Evolutionary conservation across 2,329 filamentous ascomycete genomes (phyloP), one percentile per base, ranked within the genome.

Genomic region (Claviceps arundinis): DNA sequence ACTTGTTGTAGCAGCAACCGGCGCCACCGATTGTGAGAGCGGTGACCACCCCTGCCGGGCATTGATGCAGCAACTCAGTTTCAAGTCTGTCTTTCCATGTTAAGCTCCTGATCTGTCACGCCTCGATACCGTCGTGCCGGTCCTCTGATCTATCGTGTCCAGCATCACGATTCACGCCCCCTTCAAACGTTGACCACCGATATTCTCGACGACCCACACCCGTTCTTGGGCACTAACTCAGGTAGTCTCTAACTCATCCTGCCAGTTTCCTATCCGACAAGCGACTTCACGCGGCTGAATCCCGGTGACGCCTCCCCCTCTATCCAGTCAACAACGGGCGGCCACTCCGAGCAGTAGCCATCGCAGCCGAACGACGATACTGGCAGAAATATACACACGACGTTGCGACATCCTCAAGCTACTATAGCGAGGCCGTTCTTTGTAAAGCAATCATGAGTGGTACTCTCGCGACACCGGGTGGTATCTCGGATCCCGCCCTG

Each of bases 401-500:
- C 5, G 7, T 37, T 47, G 4, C 38, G 38, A 45, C 1, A n/a
- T 16, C 5, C 17, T 37, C 26, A 14, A 51, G 26, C 43, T 30
- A 26, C 22, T 48, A 34, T n/a, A 45, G 16, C 4, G 48, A 48
- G 43, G 38, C 52, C 48, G 51, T 50, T 50, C 43, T 54, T 50
- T 50, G 47, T 3, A 51, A 45, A 48, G 52, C 56, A 48, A 65
- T 53, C 47, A 70, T 70, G 67, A 69, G 56, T 54, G 56, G 61
- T 54, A 61, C 61, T 56, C 65, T 76, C 56, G 64, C 64, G 58
- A 67, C 69, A 42, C 67, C 69, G 66, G 80, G 78, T 59, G 80
- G 80, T 62, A 83, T 83, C 67, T 81, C 80, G 56, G 80, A 83
- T 71, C 80, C 80, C 59, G 76, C 78, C 62, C 76, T 83, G 61